These are phyloP conservation scores for Tulasnella sp. DNA, from an alignment of 768 basidiomycete species.

Conservation along the genomic window DNA sequence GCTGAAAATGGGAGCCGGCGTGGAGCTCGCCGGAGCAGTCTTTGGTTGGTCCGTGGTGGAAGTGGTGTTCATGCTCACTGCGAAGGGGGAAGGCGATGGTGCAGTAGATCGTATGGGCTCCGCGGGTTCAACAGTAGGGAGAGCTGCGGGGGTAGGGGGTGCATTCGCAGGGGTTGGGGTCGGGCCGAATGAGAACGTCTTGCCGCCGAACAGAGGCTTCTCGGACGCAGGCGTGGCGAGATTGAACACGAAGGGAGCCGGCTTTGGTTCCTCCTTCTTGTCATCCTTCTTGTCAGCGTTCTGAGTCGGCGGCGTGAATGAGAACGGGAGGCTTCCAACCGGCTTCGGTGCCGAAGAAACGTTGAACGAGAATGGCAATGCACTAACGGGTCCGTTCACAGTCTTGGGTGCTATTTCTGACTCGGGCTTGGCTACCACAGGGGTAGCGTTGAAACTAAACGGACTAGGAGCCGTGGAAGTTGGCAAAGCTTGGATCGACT, in stretches of 20 bases:
- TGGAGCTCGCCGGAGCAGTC: not conserved
- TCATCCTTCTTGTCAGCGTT: not conserved
- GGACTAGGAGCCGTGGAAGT: not conserved
- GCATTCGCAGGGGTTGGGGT: not conserved
- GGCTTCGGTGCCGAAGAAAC: not conserved
- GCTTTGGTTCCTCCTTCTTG: not conserved
- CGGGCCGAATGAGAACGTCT: not conserved
- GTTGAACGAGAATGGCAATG: conserved; percentile 5
- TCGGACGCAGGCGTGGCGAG: not conserved
- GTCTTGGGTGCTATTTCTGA: not conserved
- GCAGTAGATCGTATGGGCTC: conserved; percentile 1
- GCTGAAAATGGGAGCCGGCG: not conserved
- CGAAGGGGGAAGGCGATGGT: conserved; percentile 12
- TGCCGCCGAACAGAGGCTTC: not conserved
- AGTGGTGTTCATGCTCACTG: not conserved
- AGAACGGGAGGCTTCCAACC: not conserved
- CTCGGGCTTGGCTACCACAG: not conserved
- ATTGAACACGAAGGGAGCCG: not conserved
- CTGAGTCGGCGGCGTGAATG: not conserved
- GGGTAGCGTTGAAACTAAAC: not conserved
- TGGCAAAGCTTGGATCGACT: not conserved
- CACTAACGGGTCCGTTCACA: not conserved
- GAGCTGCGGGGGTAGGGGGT: not conserved
- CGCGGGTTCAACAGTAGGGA: not conserved
- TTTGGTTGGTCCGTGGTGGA: not conserved